Evolutionary conservation across 2,329 filamentous ascomycete species (phyloP).

Genomic region (Hymenoscyphus occultus): DNA sequence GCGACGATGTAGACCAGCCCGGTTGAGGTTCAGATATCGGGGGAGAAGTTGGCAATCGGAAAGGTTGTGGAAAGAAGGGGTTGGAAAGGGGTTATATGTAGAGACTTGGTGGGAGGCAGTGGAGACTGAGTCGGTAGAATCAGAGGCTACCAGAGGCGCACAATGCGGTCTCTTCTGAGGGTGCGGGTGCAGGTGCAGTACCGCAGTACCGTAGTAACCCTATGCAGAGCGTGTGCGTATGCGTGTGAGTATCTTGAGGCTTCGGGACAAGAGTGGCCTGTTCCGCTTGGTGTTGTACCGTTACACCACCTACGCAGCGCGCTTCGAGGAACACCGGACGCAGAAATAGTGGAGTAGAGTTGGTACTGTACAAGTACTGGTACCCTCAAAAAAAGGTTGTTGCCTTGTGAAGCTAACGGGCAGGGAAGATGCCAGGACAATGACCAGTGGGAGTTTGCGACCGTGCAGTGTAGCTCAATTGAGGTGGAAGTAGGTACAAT

Average conservation of each 20-base stretch:
- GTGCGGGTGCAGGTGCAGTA: not conserved
- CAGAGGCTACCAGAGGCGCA: not conserved
- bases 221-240: too few relatives aligned
- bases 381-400: not conserved
- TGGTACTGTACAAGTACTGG: too few relatives aligned
- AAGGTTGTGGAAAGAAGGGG: not conserved
- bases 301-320: not conserved
- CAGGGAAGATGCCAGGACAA: slow-evolving; percentile 1
- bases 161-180: not conserved
- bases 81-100: slow-evolving; percentile 2
- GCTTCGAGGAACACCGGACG: not conserved
- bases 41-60: not conserved
- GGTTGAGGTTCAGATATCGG: not conserved
- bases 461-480: too few relatives aligned
- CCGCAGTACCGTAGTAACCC: too few relatives aligned
- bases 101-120: not conserved
- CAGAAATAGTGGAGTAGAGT: not conserved
- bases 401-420: not conserved
- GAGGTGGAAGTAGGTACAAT: too few relatives aligned
- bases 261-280: not conserved
- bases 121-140: not conserved
- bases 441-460: not conserved
- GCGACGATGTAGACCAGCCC: slow-evolving; percentile 8
- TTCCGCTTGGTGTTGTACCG: not conserved
- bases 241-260: not conserved